Conservation (phyloP, 2,329 filamentous ascomycete species). For the Cladosporium sp. region DNA sequence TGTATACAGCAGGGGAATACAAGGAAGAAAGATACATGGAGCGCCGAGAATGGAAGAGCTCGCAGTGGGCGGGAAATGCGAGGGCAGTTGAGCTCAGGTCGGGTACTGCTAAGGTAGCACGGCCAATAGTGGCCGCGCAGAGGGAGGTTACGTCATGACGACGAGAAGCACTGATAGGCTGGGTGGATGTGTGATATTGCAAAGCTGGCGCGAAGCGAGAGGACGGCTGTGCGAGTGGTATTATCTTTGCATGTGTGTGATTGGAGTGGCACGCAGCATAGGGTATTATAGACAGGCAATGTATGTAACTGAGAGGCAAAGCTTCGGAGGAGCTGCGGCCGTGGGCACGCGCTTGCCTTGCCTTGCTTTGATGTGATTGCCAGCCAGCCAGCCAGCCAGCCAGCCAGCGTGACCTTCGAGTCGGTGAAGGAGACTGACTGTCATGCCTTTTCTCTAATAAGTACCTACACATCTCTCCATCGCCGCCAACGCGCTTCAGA, state of each 20-base stretch:
- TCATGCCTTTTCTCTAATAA: not conserved
- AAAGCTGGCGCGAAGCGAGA: not conserved
- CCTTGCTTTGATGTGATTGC: not conserved
- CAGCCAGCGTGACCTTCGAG: not conserved
- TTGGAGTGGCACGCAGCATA: not conserved
- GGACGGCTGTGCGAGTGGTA: not conserved
- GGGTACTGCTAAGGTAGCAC: not conserved
- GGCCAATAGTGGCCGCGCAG: slow-evolving; percentile 3
- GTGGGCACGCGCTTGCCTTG: not conserved
- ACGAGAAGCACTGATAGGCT: slow-evolving; percentile 19
- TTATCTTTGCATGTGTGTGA: not conserved
- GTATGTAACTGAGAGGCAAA: not conserved
- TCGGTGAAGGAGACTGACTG: not conserved
- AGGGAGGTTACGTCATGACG: slow-evolving; percentile 17
- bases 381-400: slow-evolving; percentile 1
- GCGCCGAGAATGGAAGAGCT: not conserved
- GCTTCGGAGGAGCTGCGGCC: slow-evolving; percentile 2
- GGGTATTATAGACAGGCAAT: not conserved
- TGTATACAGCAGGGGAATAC: not conserved
- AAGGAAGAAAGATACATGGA: not conserved
- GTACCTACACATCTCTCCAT: not conserved
- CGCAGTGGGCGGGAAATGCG: slow-evolving; percentile 1
- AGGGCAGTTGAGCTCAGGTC: slow-evolving; percentile 6
- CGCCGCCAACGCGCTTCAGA: not conserved
- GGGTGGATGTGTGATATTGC: not conserved